A percentile compares a stretch with the other conserved stretches of the same genome.
These are phyloP conservation scores for Vachellia pachyceras DNA, from an alignment of 306 rosid genomes.

Conservation along the genomic window DNA sequence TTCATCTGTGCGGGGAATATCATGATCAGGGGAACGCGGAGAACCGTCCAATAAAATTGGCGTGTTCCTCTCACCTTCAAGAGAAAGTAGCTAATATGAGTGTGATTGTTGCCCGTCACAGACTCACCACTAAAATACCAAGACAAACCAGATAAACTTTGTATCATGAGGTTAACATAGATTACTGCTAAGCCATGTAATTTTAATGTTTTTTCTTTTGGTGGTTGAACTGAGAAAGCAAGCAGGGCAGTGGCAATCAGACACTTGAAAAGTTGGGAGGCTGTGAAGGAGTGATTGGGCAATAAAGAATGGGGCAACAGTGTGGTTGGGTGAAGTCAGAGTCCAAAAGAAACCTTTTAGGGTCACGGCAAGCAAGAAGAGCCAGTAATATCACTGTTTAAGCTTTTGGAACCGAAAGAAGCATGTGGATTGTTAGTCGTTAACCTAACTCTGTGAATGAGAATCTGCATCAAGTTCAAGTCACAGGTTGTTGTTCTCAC, in stretches of 20 bases:
- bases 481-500: conserved; percentile 15
- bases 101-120: too few relatives aligned
- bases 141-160: background rate
- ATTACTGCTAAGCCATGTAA: background rate
- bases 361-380: conserved; percentile 52
- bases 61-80: background rate
- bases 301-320: conserved; percentile 42
- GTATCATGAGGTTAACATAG: background rate
- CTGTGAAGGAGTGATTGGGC: conserved; percentile 15
- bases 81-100: too few relatives aligned
- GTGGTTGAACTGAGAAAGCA: conserved; percentile 1
- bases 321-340: conserved; percentile 9
- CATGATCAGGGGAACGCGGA: background rate
- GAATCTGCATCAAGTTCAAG: conserved; percentile 9
- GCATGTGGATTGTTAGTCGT: conserved; percentile 45
- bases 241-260: background rate
- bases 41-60: background rate
- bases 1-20: background rate
- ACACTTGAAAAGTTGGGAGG: conserved; percentile 1
- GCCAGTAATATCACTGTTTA: conserved; percentile 1
- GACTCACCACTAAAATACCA: background rate
- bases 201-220: background rate
- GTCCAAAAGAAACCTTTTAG: conserved; percentile 27
- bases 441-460: conserved; percentile 45
- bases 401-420: conserved; percentile 21